phyloP scores from a whole-genome alignment of 495 filamentous ascomycete species.

The Neurospora sp. region DNA sequence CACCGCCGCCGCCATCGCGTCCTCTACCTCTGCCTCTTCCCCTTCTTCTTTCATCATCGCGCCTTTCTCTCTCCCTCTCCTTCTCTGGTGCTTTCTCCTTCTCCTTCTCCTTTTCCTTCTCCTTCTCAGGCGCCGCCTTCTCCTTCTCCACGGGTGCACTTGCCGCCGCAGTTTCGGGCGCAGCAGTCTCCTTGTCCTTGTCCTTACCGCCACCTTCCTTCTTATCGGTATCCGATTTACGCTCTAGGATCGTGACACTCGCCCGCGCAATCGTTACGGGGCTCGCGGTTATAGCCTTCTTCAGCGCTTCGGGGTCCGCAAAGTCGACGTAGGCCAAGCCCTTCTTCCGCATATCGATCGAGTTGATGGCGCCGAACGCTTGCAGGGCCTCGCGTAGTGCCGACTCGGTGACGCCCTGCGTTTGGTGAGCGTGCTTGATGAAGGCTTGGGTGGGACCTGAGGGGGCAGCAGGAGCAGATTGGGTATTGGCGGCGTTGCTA shows the following conservation, averaged over 20 bases:
- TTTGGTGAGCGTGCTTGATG: constrained; percentile 83
- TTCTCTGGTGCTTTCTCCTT: constrained; percentile 1
- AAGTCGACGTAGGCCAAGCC: constrained; percentile 90
- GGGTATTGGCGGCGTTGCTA: constrained; percentile 15
- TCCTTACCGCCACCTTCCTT: constrained; percentile 9
- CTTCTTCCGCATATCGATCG: constrained; percentile 83
- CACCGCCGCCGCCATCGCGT: constrained; percentile 6
- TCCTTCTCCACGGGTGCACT: background rate
- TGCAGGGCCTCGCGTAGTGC: constrained; percentile 62
- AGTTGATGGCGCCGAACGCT: constrained; percentile 56
- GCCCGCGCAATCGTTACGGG: constrained; percentile 73
- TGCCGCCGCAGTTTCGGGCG: background rate
- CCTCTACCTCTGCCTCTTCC: constrained; percentile 15
- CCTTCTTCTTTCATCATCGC: constrained; percentile 1
- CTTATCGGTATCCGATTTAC: constrained; percentile 46
- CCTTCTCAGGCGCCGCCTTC: background rate
- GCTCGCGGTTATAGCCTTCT: constrained; percentile 70
- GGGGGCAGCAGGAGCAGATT: constrained; percentile 32
- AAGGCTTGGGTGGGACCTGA: constrained; percentile 67
- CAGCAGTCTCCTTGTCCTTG: background rate
- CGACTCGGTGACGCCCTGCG: constrained; percentile 79
- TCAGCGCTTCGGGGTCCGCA: constrained; percentile 54
- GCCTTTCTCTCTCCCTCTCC: constrained; percentile 6
- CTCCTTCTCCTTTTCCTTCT: constrained; percentile 3
- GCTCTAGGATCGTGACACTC: constrained; percentile 74